Evolutionary conservation across 2,329 filamentous ascomycete species (phyloP), one percentile per base, ranked within the genome.

Genomic region (Fusarium sp.): DNA sequence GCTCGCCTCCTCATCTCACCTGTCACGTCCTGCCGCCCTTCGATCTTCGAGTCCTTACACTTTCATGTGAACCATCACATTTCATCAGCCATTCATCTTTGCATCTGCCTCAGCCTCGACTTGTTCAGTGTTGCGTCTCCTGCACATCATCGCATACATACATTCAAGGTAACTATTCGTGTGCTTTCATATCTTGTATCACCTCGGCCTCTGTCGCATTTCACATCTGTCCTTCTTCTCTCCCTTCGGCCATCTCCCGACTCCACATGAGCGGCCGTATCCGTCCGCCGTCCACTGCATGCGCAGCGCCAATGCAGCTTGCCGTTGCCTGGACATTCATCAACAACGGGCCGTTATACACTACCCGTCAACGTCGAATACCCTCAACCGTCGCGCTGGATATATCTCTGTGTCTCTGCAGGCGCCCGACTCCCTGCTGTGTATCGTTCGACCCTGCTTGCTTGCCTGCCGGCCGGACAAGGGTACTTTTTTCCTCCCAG

Each of bases 391-490:
- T 57, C 48, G 16, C 61, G 48, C 31, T 63, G 43, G 39, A 39
- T 64, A 43, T 45, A 56, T 64, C 50, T 57, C 48, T 24, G 48
- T 41, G 20, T 60, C 52, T 70, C 48, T 56, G 50, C 48, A 52
- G 50, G 33, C 69, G 66, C 35, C 71, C 66, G 61, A 62, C 22
- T 37, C 45, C 63, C 68, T 67, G 35, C 62, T 56, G 60, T 62
- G 58, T 65, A 58, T 70, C 64, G 56, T 66, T 71, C 69, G 76
- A 75, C 67, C 48, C 64, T 68, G 48, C 56, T 57, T 29, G 18
- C 45, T 37, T 29, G 22, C 48, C 18, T 45, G 43, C 60, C 64
- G 60, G 58, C 68, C 65, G 54, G 60, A 35, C 64, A 48, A 60
- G 48, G 62, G 71, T 73, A 58, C 58, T 67, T 56, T 45, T 45